Evolutionary conservation across 768 basidiomycete genomes (phyloP).

Genomic region (Rhodotorula taiwanensis): DNA sequence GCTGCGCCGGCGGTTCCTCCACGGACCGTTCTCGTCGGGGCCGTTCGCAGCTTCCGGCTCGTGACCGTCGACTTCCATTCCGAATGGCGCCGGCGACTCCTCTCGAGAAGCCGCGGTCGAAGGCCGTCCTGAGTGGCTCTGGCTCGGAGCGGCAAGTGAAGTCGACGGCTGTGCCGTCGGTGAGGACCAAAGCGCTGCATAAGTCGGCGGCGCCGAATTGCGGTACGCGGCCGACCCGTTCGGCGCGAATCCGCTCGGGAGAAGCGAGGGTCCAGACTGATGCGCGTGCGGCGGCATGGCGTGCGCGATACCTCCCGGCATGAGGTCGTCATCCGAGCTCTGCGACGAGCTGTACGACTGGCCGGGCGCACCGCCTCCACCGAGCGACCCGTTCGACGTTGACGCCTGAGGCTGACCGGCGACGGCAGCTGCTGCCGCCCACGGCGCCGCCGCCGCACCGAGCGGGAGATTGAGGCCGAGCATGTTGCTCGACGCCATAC

Average conservation of each 20-base stretch:
- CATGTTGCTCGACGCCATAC: background rate
- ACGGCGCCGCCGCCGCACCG: no score
- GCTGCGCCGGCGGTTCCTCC: background rate
- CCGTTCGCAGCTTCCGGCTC: background rate
- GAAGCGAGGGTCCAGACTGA: no score
- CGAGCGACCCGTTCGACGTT: no score
- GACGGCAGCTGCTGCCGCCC: background rate
- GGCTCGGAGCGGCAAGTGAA: no score
- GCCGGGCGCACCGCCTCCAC: no score
- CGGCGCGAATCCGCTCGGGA: no score
- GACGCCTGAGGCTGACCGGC: no score
- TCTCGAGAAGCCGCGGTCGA: no score
- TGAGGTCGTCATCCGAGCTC: background rate
- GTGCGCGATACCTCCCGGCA: no score
- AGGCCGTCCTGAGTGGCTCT: no score
- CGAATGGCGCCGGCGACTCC: background rate
- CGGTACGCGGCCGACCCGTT: background rate
- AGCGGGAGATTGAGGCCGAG: constrained; percentile 3
- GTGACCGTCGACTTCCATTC: background rate
- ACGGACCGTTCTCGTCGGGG: background rate
- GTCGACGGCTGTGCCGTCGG: background rate
- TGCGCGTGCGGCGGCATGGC: no score
- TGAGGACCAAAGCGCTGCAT: background rate
- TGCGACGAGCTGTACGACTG: no score
- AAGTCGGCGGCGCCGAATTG: background rate